Evolutionary conservation across 2,329 filamentous ascomycete genomes (phyloP), one percentile per base, ranked within the genome.

Genomic region (Fusarium succisae): DNA sequence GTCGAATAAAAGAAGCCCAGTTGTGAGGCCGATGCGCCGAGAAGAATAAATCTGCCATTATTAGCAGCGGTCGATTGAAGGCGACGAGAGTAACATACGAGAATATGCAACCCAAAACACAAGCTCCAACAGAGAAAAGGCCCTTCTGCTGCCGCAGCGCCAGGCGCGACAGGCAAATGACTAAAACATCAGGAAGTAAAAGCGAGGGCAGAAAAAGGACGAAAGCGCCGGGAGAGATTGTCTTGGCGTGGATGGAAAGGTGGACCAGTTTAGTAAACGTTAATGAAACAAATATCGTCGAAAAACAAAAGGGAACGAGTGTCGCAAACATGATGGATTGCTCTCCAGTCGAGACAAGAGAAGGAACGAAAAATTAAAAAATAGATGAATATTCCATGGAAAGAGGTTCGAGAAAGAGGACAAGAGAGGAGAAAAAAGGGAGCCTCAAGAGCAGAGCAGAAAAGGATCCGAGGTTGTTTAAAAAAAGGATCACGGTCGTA

Each of bases 1-100:
- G 80, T 80, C 24, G 78, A 68, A 63, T 75, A 79, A 56, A 73
- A 81, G 75, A 82, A 82, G 38, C 80, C 79, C 22, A 81, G 60
- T 32, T 81, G 79, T 8, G 80, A 80, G 5, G 80, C 73, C 45
- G 80, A 80, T 14, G 79, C 80, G 47, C 73, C 76, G 9, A 80
- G 56, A 4, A 79, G 76, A 20, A 81, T 63, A 55, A 79, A 48
- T 55, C 80, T 81, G 47, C 24, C 22, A 14, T 7, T 28, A 37
- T 76, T 50, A 76, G 67, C 8, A 8, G 11, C 0, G 18, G 3
- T 3, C 17, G 11, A 17, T 32, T 20, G 38, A 22, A 8, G 32
- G 3, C 7, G 5, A 18, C 20, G 12, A 20, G 14, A 37, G 14
- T 0, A 4, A 39, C 79, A n/a, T 73, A 81, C 76, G 78, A 75